phyloP scores from a whole-genome alignment of 1,284 basidiomycete species.

The Leccinum huronense region DNA sequence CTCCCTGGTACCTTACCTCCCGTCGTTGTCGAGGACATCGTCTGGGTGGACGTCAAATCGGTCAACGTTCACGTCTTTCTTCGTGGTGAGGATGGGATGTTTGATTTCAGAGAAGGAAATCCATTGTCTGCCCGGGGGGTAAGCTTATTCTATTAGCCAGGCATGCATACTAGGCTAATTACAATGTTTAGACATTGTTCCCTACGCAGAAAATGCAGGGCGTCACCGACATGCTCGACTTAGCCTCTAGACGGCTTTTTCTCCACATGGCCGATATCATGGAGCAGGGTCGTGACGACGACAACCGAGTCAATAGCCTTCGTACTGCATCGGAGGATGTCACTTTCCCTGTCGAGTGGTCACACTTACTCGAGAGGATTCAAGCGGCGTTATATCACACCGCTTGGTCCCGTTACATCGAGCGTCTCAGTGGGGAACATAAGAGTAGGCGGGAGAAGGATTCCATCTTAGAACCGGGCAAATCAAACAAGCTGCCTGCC shows the following conservation, averaged over 20 bases:
- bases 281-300: not conserved
- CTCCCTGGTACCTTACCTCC: not conserved
- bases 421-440: not conserved
- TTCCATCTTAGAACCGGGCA: too few species aligned
- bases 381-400: not conserved
- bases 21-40: not conserved
- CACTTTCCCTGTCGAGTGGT: not conserved
- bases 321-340: not conserved
- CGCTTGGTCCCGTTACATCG: not conserved
- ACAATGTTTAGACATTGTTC: too few species aligned
- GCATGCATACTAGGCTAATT: too few species aligned
- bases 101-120: not conserved
- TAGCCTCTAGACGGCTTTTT: not conserved
- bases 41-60: not conserved
- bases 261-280: not conserved
- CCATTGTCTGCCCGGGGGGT: not conserved
- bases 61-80: not conserved
- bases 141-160: not conserved
- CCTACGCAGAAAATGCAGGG: too few species aligned
- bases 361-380: not conserved
- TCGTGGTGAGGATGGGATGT: not conserved
- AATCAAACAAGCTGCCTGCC: too few species aligned
- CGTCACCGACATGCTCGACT: not conserved
- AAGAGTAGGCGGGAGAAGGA: not conserved
- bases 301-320: not conserved